Conservation (phyloP, 2,329 filamentous ascomycete species). For the Alternaria brassicae region DNA sequence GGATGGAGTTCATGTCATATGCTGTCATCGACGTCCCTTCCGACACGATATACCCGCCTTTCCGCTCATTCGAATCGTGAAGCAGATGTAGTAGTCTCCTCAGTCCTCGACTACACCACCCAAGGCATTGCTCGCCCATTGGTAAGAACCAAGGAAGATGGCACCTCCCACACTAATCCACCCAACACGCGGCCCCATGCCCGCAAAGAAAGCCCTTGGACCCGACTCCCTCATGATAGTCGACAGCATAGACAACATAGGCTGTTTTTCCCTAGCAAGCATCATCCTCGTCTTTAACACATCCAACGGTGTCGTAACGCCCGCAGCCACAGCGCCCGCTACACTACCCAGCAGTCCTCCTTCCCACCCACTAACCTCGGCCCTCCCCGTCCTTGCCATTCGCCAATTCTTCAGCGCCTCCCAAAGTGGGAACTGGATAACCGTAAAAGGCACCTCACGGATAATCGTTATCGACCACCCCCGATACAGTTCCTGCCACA, state of each 20-base stretch:
- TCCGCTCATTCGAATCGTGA: background rate
- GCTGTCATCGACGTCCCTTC: background rate
- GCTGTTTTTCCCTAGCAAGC: slow-evolving; percentile 75
- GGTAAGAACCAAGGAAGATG: slow-evolving; percentile 93
- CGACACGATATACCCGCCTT: background rate
- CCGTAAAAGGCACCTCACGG: slow-evolving; percentile 95
- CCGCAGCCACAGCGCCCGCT: slow-evolving; percentile 85
- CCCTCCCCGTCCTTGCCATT: slow-evolving; percentile 54
- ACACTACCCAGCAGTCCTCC: slow-evolving; percentile 85
- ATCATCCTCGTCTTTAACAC: slow-evolving; percentile 97
- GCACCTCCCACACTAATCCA: slow-evolving; percentile 97
- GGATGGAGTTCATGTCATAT: background rate
- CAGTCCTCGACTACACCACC: slow-evolving; percentile 51
- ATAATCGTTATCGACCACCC: slow-evolving; percentile 93
- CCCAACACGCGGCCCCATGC: slow-evolving; percentile 80
- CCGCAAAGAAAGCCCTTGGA: slow-evolving; percentile 73
- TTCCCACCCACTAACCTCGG: slow-evolving; percentile 71
- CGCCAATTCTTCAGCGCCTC: slow-evolving; percentile 85
- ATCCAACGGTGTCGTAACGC: slow-evolving; percentile 88
- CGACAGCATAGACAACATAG: slow-evolving; percentile 65
- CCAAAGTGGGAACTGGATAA: slow-evolving; percentile 98
- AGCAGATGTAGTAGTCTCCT: background rate
- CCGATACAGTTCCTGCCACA: slow-evolving; percentile 86
- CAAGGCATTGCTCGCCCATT: slow-evolving; percentile 82
- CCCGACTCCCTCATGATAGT: slow-evolving; percentile 71